Conservation (phyloP, 1,284 basidiomycete genomes). For the Ceratobasidium papillatum region DNA sequence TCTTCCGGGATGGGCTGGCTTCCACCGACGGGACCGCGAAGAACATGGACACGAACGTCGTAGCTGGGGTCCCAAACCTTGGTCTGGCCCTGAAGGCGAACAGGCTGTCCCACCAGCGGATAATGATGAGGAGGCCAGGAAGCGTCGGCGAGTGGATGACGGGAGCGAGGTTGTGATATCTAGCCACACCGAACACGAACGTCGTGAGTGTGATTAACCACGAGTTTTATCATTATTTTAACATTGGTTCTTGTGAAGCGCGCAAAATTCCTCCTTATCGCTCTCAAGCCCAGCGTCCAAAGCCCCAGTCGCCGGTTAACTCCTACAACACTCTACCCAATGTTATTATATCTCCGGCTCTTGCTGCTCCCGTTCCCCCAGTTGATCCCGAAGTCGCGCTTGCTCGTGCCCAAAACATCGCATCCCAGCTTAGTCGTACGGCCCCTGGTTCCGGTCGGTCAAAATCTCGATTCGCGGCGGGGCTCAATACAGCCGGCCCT, state of each 20-base stretch:
- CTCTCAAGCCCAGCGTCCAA: conserved; percentile 3
- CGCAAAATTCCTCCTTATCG: conserved; percentile 33
- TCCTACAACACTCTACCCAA: conserved; percentile 6
- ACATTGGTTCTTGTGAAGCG: not conserved
- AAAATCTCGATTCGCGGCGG: conserved; percentile 9
- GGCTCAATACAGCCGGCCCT: not conserved
- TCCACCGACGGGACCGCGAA: conserved; percentile 7
- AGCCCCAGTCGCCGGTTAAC: conserved; percentile 23
- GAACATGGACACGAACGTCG: not conserved
- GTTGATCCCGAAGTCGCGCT: conserved; percentile 28
- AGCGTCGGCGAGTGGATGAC: conserved; percentile 26
- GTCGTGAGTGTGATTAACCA: conserved; percentile 1
- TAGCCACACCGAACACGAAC: conserved; percentile 14
- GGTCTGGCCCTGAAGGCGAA: not conserved
- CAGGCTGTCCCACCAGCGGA: not conserved
- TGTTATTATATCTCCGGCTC: not conserved
- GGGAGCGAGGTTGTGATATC: conserved; percentile 1
- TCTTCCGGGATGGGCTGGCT: conserved; percentile 31
- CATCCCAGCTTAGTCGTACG: not conserved
- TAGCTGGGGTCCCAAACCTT: conserved; percentile 9
- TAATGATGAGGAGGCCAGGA: conserved; percentile 10
- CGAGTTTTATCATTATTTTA: not conserved
- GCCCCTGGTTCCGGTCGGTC: not conserved
- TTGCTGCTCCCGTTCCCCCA: not conserved
- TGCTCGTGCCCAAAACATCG: conserved; percentile 18